Evolutionary conservation across 1,284 basidiomycete species (phyloP).

Genomic region (Salmacisia buchloeana): DNA sequence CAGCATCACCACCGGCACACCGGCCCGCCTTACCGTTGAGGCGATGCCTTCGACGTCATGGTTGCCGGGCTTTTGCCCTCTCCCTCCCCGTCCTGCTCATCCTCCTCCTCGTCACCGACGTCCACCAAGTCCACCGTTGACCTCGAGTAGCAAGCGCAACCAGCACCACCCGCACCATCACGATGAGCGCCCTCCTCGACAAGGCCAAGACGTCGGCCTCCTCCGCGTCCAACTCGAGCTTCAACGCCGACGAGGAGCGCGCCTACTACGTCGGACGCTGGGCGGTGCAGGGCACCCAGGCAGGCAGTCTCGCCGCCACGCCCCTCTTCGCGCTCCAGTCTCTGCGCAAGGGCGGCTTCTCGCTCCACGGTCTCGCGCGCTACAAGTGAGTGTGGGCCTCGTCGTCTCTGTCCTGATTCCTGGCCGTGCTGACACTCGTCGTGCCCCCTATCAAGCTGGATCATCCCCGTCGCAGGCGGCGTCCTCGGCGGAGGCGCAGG

Average conservation of each 20-base stretch:
- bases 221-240: conserved; percentile 3
- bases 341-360: conserved; percentile 28
- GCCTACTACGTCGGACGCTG: conserved; percentile 2
- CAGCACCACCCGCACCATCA: neutral
- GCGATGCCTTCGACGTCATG: neutral
- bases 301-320: conserved; percentile 36
- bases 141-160: neutral
- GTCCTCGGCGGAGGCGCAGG: conserved; percentile 22
- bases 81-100: too few relatives aligned
- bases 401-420: neutral
- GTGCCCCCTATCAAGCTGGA: conserved; percentile 30
- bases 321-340: conserved; percentile 33
- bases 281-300: conserved; percentile 16
- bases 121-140: too few relatives aligned
- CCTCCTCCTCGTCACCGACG: too few relatives aligned
- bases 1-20: too few relatives aligned
- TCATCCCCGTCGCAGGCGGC: conserved; percentile 26
- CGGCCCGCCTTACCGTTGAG: too few relatives aligned
- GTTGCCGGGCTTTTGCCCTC: too few relatives aligned
- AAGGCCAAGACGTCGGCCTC: conserved; percentile 7
- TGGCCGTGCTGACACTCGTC: too few relatives aligned
- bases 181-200: neutral
- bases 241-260: conserved; percentile 4
- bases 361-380: conserved; percentile 26
- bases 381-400: conserved; percentile 30